These are phyloP conservation scores for Russula earlei DNA, from an alignment of 768 basidiomycete genomes.

Conservation along the genomic window DNA sequence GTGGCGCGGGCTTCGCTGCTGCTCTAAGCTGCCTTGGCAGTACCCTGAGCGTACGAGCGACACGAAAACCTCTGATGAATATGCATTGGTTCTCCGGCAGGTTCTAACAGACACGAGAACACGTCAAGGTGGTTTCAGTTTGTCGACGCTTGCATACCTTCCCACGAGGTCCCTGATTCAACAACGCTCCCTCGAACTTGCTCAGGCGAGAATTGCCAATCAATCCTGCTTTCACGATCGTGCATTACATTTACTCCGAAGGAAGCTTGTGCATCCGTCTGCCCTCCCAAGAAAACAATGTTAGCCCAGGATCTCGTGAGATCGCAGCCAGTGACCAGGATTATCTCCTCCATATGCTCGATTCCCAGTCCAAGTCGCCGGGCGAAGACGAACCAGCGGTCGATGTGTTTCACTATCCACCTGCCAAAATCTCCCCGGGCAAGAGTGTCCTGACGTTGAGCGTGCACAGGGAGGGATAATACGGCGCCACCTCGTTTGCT, in stretches of 20 bases:
- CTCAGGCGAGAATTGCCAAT: background rate
- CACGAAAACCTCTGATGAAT: background rate
- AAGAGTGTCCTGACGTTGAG: background rate
- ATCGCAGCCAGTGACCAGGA: background rate
- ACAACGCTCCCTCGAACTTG: background rate
- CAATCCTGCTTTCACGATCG: background rate
- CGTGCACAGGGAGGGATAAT: background rate
- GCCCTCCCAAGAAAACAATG: background rate
- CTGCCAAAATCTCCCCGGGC: background rate
- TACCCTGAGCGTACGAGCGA: background rate
- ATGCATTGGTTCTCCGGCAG: background rate
- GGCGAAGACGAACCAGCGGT: background rate
- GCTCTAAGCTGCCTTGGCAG: background rate
- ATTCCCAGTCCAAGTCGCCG: background rate
- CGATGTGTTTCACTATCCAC: conserved; percentile 3
- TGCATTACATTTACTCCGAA: background rate
- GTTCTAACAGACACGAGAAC: background rate
- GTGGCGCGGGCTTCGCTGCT: background rate
- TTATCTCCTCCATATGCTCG: background rate
- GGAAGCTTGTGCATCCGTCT: background rate
- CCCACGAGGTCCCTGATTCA: background rate
- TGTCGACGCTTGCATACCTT: background rate
- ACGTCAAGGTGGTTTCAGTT: background rate
- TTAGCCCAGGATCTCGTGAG: background rate
- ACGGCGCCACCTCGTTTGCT: background rate